Percentiles rank a stretch among this genome's conserved stretches.
These are phyloP conservation scores for Aspergillus transmontanensis DNA, from an alignment of 2,329 filamentous ascomycete species.

Conservation along the genomic window DNA sequence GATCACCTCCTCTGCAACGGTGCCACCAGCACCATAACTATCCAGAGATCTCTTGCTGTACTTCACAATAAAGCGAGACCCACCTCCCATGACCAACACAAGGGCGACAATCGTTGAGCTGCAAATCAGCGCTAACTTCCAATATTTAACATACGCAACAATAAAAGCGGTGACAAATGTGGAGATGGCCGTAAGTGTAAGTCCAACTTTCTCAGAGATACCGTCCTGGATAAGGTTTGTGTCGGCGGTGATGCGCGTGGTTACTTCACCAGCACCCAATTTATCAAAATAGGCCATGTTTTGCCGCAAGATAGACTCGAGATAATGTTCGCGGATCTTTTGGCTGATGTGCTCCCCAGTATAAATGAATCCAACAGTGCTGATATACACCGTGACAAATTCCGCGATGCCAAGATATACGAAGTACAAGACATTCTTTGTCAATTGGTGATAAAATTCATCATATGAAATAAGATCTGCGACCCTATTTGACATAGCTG, in stretches of 20 bases:
- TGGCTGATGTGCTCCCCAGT: constrained; percentile 76
- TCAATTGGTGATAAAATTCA: constrained; percentile 63
- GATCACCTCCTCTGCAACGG: constrained; percentile 89
- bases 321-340: constrained; percentile 80
- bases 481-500: constrained; percentile 69
- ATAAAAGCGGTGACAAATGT: constrained; percentile 88
- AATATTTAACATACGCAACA: constrained; percentile 87
- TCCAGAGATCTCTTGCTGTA: constrained; percentile 77
- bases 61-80: constrained; percentile 75
- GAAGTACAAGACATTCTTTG: constrained; percentile 74
- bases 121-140: constrained; percentile 90
- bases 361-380: constrained; percentile 88
- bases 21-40: constrained; percentile 81
- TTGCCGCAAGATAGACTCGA: constrained; percentile 80
- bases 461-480: constrained; percentile 49
- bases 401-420: constrained; percentile 81
- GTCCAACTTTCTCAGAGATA: constrained; percentile 83
- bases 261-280: constrained; percentile 88
- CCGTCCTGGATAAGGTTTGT: constrained; percentile 93
- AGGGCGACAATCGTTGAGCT: constrained; percentile 80
- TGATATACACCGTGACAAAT: constrained; percentile 75
- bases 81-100: constrained; percentile 72
- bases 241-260: constrained; percentile 90
- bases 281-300: constrained; percentile 95
- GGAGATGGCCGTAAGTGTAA: constrained; percentile 74